Evolutionary conservation across 164 flowering plant genomes (phyloP).

Genomic region (Malania oleifera): DNA sequence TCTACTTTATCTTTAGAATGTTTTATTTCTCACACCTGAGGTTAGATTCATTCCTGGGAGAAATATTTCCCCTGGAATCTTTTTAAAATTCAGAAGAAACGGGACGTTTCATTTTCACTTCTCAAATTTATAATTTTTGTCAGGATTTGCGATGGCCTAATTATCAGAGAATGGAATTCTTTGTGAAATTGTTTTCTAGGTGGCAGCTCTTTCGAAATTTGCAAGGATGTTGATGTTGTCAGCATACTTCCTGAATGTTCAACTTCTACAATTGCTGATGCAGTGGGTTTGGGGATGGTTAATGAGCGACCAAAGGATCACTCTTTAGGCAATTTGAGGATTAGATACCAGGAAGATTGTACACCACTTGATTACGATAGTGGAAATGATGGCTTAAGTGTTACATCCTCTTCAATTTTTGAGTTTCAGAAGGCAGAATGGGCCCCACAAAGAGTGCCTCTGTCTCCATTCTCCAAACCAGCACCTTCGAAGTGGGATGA

Average conservation of each 20-base stretch:
- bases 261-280: constrained; percentile 22
- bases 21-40: too few relatives aligned
- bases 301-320: constrained; percentile 41
- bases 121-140: too few relatives aligned
- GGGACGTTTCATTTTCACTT: too few relatives aligned
- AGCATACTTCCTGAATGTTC: constrained; percentile 49
- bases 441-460: constrained; percentile 48
- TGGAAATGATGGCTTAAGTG: constrained; percentile 31
- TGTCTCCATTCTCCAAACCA: constrained; percentile 61
- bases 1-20: too few relatives aligned
- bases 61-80: too few relatives aligned
- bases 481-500: constrained; percentile 96
- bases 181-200: constrained; percentile 27
- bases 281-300: constrained; percentile 23
- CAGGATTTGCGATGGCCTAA: too few relatives aligned
- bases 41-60: too few relatives aligned
- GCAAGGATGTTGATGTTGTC: constrained; percentile 76
- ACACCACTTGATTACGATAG: constrained; percentile 37
- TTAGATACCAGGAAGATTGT: constrained; percentile 42
- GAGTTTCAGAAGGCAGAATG: constrained; percentile 74
- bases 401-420: constrained; percentile 35
- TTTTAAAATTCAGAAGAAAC: too few relatives aligned
- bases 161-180: too few relatives aligned
- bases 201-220: constrained; percentile 36
- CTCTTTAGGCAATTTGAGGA: constrained; percentile 30